Evolutionary conservation across 169 alveolate species (phyloP).

Genomic region (Perkinsus olseni): DNA sequence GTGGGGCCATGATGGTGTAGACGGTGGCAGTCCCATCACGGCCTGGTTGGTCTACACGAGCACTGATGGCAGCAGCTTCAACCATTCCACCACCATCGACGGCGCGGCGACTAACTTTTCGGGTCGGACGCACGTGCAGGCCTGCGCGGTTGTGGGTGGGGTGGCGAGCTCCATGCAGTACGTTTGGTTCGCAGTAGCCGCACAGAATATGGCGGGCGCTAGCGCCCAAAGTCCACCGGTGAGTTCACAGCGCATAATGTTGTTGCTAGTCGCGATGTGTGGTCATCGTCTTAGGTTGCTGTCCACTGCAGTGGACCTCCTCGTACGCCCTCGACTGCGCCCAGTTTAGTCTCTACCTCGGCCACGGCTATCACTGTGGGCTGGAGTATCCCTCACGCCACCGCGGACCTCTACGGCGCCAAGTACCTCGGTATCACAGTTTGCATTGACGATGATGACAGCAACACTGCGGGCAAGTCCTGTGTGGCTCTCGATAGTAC

Average conservation of each 20-base stretch:
- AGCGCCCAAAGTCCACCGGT: not conserved
- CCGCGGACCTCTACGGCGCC: not conserved
- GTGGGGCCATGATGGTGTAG: constrained; percentile 5
- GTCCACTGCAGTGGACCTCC: not conserved
- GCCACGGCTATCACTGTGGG: not conserved
- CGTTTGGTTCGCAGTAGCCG: not conserved
- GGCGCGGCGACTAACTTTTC: not conserved
- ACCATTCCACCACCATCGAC: not conserved
- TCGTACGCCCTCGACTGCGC: not conserved
- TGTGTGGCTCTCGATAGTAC: not conserved
- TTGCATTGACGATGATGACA: not conserved
- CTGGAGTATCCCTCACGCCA: not conserved
- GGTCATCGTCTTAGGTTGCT: not conserved
- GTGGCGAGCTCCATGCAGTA: not conserved
- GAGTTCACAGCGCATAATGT: not conserved
- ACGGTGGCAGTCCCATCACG: constrained; percentile 1
- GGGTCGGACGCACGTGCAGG: not conserved
- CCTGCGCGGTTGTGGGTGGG: not conserved
- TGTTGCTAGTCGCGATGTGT: not conserved
- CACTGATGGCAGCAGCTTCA: not conserved
- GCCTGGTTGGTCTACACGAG: not conserved
- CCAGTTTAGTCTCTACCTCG: not conserved
- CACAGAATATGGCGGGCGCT: not conserved
- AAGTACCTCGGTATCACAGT: not conserved
- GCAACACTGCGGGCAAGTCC: not conserved